A percentile compares a stretch with the other conserved stretches of the same genome.
Evolutionary conservation across 169 alveolate genomes (phyloP).

Genomic region (Plasmodium relictum): DNA sequence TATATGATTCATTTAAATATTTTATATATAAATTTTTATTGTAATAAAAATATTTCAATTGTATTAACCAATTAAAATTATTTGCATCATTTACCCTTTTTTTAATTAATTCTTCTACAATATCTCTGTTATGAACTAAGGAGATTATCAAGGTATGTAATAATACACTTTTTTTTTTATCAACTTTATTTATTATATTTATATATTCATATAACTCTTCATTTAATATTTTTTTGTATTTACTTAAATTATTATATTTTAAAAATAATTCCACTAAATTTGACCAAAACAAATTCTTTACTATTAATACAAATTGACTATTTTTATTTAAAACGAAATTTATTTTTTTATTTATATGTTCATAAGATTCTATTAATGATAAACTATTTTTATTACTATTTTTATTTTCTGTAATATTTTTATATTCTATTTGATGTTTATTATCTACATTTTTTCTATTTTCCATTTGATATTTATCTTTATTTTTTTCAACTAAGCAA

Average conservation of each 20-base stretch:
- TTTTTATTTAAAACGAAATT: constrained; percentile 46
- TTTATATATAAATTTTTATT: constrained; percentile 68
- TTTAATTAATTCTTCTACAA: constrained; percentile 69
- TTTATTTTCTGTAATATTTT: neutral
- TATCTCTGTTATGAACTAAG: constrained; percentile 73
- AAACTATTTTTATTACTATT: neutral
- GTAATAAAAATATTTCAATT: constrained; percentile 57
- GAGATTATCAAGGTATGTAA: constrained; percentile 69
- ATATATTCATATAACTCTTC: constrained; percentile 74
- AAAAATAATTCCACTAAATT: constrained; percentile 55
- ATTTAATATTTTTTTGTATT: constrained; percentile 58
- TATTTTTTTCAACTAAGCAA: neutral
- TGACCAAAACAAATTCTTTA: constrained; percentile 71
- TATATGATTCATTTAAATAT: constrained; percentile 84
- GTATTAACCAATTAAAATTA: constrained; percentile 74
- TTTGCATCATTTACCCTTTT: constrained; percentile 53
- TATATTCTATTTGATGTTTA: neutral
- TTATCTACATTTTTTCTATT: neutral
- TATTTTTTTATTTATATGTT: constrained; percentile 39
- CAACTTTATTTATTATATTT: constrained; percentile 59
- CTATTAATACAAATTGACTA: constrained; percentile 68
- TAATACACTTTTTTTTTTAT: constrained; percentile 67
- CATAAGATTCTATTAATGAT: constrained; percentile 8
- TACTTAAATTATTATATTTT: constrained; percentile 55
- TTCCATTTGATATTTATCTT: neutral